Evolutionary conservation across 2,329 filamentous ascomycete genomes (phyloP).

Genomic region (Cryphonectria radicalis): DNA sequence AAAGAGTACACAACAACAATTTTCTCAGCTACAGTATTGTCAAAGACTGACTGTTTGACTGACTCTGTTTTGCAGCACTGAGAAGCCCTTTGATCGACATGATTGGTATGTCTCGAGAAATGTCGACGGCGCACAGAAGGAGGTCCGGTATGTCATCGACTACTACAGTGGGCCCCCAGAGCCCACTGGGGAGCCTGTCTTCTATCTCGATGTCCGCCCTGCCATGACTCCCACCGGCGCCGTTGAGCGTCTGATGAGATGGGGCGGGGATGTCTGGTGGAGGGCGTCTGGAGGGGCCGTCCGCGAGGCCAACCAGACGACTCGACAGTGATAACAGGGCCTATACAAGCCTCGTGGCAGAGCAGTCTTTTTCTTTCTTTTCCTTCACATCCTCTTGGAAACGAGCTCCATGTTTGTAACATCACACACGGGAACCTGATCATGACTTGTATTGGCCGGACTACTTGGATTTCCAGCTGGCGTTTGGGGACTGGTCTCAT

Average conservation of each 20-base stretch:
- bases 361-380: neutral
- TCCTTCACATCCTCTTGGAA: neutral
- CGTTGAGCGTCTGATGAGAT: constrained; percentile 81
- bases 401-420: neutral
- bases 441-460: neutral
- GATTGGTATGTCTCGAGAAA: constrained; percentile 92
- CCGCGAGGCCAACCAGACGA: constrained; percentile 44
- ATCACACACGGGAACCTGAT: neutral
- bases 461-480: neutral
- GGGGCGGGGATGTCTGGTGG: constrained; percentile 96
- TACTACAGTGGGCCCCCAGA: constrained; percentile 88
- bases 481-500: neutral
- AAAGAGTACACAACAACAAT: neutral
- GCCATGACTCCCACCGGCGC: constrained; percentile 81
- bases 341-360: neutral
- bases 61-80: constrained; percentile 55
- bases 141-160: constrained; percentile 95
- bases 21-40: neutral
- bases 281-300: constrained; percentile 76
- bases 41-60: constrained; percentile 10
- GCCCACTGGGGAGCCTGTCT: constrained; percentile 86
- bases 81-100: constrained; percentile 92
- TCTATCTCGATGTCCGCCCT: constrained; percentile 92
- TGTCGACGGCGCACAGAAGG: constrained; percentile 67
- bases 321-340: constrained; percentile 2